Evolutionary conservation across 1,284 basidiomycete genomes (phyloP), one percentile per base, ranked within the genome.

Genomic region (Tilletia caries): DNA sequence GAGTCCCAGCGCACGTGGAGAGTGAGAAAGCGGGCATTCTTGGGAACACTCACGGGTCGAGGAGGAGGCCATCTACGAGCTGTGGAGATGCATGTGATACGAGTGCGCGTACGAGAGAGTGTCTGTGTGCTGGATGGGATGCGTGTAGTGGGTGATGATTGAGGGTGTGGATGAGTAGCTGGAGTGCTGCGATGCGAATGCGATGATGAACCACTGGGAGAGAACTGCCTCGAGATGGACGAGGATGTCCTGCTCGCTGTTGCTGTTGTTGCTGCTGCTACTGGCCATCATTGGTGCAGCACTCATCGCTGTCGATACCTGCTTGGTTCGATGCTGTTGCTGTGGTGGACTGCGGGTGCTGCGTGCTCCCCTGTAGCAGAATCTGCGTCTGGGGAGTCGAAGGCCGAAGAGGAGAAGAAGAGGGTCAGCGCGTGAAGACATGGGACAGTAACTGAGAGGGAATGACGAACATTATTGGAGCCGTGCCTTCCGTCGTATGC

Each of bases 401-500:
- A n/a, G n/a, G n/a, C n/a, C n/a, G n/a, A n/a, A n/a, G n/a, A n/a
- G n/a, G n/a, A n/a, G n/a, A n/a, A n/a, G n/a, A n/a, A n/a, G n/a
- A n/a, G n/a, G n/a, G n/a, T n/a, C n/a, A n/a, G n/a, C n/a, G n/a
- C n/a, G n/a, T n/a, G n/a, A n/a, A n/a, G n/a, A n/a, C n/a, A n/a
- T n/a, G n/a, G n/a, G n/a, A n/a, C n/a, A n/a, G n/a, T n/a, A n/a
- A n/a, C n/a, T n/a, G n/a, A n/a, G n/a, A n/a, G n/a, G n/a, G n/a
- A n/a, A n/a, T n/a, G n/a, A n/a, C n/a, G n/a, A n/a, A n/a, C n/a
- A n/a, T 73, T 69, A 23, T 72, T 75, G 68, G 72, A 74, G 41
- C 76, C 76, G 58, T 76, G 78, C 2, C 78, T 68, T 8, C 78
- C 78, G 25, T 79, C 78, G 50, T 78, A 79, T n/a, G 76, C 78